phyloP scores from a whole-genome alignment of 768 basidiomycete species.

The Mrakia frigida region DNA sequence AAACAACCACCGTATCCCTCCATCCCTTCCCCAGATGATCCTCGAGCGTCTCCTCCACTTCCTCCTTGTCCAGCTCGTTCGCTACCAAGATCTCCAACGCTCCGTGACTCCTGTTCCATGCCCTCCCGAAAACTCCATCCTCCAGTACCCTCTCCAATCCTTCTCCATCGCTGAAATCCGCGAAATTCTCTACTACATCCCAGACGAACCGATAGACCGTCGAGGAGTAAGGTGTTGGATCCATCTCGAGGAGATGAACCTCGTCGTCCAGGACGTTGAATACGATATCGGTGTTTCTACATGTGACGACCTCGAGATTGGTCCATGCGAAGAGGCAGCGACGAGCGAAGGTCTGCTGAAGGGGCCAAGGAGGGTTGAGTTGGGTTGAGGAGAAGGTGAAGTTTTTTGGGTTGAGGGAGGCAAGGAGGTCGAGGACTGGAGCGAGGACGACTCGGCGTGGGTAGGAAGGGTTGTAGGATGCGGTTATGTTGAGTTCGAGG shows the following conservation, averaged over 20 bases:
- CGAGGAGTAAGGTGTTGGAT: not conserved
- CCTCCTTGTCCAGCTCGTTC: not conserved
- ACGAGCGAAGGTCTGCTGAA: not conserved
- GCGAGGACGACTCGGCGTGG: not conserved
- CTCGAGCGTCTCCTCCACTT: not conserved
- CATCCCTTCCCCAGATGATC: constrained; percentile 15
- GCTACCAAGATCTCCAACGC: not conserved
- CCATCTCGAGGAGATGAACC: not conserved
- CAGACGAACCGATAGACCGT: not conserved
- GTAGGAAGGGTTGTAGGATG: not conserved
- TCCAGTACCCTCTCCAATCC: not conserved
- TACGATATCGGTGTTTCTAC: not conserved
- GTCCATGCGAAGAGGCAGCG: not conserved
- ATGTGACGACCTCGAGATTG: not conserved
- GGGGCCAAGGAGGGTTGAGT: not conserved
- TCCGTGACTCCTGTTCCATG: not conserved
- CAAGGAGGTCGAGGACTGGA: not conserved
- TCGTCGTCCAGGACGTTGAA: not conserved
- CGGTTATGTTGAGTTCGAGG: not conserved
- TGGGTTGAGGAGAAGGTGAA: not conserved
- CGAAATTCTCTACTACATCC: not conserved
- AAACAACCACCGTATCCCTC: not conserved
- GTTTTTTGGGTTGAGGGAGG: not conserved
- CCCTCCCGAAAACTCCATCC: not conserved
- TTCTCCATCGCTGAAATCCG: not conserved